These are phyloP conservation scores for Acacia acuminata DNA, from an alignment of 306 rosid genomes.

Conservation along the genomic window DNA sequence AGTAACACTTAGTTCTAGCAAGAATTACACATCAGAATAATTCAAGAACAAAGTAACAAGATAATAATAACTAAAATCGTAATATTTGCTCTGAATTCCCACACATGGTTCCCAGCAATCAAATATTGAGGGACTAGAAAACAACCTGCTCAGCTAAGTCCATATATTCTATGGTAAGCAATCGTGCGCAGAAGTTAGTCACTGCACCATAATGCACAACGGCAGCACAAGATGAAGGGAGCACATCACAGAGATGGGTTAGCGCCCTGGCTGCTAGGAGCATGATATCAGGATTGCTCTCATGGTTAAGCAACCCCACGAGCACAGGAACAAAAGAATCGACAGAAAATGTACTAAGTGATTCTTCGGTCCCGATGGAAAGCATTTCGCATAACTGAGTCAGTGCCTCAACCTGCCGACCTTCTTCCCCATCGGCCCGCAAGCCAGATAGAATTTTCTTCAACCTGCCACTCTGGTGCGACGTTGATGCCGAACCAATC, in stretches of 20 bases:
- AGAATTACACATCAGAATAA: not conserved
- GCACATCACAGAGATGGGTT: conserved; percentile 91
- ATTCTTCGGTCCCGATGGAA: conserved; percentile 96
- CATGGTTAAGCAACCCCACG: conserved; percentile 92
- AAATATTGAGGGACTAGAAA: conserved; percentile 14
- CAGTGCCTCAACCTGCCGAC: conserved; percentile 90
- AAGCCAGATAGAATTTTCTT: conserved; percentile 87
- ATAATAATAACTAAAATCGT: not conserved
- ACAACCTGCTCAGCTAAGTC: conserved; percentile 99
- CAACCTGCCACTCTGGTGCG: conserved; percentile 91
- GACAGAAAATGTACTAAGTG: conserved; percentile 86
- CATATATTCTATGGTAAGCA: conserved; percentile 97
- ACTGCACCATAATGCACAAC: conserved; percentile 99
- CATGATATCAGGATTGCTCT: conserved; percentile 98
- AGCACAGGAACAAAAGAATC: conserved; percentile 97
- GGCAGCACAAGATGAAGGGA: conserved; percentile 95
- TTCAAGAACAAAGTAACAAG: conserved; percentile 8
- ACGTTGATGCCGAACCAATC: conserved; percentile 71
- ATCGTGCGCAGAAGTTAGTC: conserved; percentile 86
- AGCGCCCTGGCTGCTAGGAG: conserved; percentile 97
- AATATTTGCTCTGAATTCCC: not conserved
- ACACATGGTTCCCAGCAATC: not conserved
- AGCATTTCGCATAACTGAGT: conserved; percentile 97
- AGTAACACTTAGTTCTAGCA: not conserved
- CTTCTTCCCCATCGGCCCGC: conserved; percentile 96